phyloP scores from a whole-genome alignment of 495 filamentous ascomycete species.

The Penicillium manginii region DNA sequence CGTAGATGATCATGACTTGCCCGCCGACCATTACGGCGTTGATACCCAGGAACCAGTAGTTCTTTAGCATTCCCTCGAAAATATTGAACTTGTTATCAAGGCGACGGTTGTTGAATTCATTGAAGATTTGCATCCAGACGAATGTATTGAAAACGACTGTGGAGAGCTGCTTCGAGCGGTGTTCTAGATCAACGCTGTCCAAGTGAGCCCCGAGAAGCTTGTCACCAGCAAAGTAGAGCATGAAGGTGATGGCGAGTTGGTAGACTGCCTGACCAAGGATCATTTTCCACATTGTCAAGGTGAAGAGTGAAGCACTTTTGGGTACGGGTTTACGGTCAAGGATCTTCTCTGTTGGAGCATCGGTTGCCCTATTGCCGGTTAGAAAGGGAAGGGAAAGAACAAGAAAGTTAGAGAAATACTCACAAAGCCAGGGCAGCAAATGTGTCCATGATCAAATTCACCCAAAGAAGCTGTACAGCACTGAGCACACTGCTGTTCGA shows the following conservation, averaged over 20 bases:
- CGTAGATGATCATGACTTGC: constrained; percentile 80
- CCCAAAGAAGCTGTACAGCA: constrained; percentile 88
- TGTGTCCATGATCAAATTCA: constrained; percentile 94
- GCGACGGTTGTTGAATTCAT: constrained; percentile 91
- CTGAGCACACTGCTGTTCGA: constrained; percentile 73
- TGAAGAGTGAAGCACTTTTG: constrained; percentile 77
- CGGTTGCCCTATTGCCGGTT: constrained; percentile 60
- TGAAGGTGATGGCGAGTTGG: constrained; percentile 76
- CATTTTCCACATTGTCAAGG: constrained; percentile 95
- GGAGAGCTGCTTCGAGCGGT: constrained; percentile 53
- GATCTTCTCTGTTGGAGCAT: constrained; percentile 78
- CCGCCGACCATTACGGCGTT: constrained; percentile 77
- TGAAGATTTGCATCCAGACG: constrained; percentile 97
- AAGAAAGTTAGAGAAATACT: constrained; percentile 9
- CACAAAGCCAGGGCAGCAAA: constrained; percentile 80
- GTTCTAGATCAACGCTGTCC: constrained; percentile 32
- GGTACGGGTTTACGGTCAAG: constrained; percentile 81
- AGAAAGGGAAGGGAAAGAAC: constrained; percentile 2
- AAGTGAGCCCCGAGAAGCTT: constrained; percentile 59
- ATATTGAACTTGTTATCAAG: constrained; percentile 90
- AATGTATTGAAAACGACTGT: constrained; percentile 93
- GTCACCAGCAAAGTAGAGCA: constrained; percentile 73
- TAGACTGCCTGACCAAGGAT: constrained; percentile 85
- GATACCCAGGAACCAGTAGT: constrained; percentile 84
- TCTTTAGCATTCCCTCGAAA: constrained; percentile 76